These are phyloP conservation scores for Spiraea crenata DNA, from an alignment of 331 rosid genomes.

Conservation along the genomic window DNA sequence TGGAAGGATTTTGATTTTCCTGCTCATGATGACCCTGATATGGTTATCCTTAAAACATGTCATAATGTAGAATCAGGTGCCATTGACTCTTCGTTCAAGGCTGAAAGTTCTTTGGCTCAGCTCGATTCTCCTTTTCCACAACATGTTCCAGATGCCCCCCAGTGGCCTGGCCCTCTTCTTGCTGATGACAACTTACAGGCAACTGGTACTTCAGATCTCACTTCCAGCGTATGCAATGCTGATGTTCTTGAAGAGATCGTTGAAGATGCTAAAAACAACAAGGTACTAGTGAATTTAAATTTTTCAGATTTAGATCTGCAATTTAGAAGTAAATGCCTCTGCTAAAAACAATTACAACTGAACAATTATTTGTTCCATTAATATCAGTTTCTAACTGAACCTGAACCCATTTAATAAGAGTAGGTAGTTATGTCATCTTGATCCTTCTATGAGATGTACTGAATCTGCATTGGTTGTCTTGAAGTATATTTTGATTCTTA, in stretches of 20 bases:
- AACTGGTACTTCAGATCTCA: slow-evolving; percentile 22
- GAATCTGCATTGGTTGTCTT: background rate
- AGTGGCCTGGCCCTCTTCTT: slow-evolving; percentile 17
- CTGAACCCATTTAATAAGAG: background rate
- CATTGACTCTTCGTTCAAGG: background rate
- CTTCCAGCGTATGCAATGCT: slow-evolving; percentile 31
- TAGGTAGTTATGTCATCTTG: slow-evolving; percentile 1
- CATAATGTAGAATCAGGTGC: slow-evolving; percentile 13
- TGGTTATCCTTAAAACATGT: slow-evolving; percentile 8
- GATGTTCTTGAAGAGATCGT: slow-evolving; percentile 71
- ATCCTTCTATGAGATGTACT: background rate
- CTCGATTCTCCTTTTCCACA: background rate
- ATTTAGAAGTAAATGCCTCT: background rate
- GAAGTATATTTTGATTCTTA: background rate
- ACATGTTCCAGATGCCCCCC: slow-evolving; percentile 19
- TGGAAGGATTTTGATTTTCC: slow-evolving; percentile 22
- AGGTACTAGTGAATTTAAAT: slow-evolving; percentile 53
- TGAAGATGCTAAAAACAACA: slow-evolving; percentile 73
- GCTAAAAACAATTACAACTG: background rate
- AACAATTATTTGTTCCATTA: background rate
- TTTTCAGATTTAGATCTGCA: slow-evolving; percentile 15
- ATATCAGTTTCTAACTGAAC: background rate
- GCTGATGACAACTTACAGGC: slow-evolving; percentile 28
- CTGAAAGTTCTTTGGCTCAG: slow-evolving; percentile 7
- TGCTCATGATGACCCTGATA: slow-evolving; percentile 17